Percentiles rank a stretch among this genome's conserved stretches.
These are phyloP conservation scores for Fraxinus excelsior DNA, from an alignment of 257 asterid genomes.

Conservation along the genomic window DNA sequence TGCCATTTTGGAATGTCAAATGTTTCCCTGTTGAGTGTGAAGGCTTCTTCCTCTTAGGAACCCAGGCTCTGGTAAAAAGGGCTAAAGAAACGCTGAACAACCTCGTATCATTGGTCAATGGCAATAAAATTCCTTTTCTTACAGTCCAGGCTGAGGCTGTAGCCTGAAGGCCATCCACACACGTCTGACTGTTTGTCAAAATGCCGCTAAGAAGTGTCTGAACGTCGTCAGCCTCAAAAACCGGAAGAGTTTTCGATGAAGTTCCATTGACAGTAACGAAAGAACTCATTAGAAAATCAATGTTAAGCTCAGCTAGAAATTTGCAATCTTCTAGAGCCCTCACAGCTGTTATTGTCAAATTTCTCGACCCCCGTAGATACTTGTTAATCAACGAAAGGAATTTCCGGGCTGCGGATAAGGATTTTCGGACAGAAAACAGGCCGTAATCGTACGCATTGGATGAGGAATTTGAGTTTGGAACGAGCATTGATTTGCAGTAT, in stretches of 20 bases:
- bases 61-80: constrained; percentile 65
- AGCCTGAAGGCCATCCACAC: constrained; percentile 59
- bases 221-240: constrained; percentile 50
- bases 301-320: constrained; percentile 54
- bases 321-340: constrained; percentile 74
- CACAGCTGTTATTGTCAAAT: constrained; percentile 44
- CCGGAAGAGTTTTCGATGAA: constrained; percentile 33
- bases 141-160: constrained; percentile 65
- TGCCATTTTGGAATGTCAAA: constrained; percentile 30
- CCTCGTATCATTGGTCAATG: constrained; percentile 58
- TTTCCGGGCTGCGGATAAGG: constrained; percentile 48
- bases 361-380: constrained; percentile 32
- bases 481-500: constrained; percentile 47
- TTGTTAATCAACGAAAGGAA: constrained; percentile 49
- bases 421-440: constrained; percentile 54
- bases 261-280: constrained; percentile 34
- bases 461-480: constrained; percentile 45
- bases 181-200: constrained; percentile 68
- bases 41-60: constrained; percentile 32
- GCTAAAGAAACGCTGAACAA: constrained; percentile 69
- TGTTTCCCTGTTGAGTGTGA: constrained; percentile 1
- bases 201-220: constrained; percentile 72
- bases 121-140: constrained; percentile 44
- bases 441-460: constrained; percentile 62
- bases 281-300: constrained; percentile 45